These are phyloP conservation scores for Mortierella sp. DNA, from an alignment of 371 early-diverging fungal genomes.

Conservation along the genomic window DNA sequence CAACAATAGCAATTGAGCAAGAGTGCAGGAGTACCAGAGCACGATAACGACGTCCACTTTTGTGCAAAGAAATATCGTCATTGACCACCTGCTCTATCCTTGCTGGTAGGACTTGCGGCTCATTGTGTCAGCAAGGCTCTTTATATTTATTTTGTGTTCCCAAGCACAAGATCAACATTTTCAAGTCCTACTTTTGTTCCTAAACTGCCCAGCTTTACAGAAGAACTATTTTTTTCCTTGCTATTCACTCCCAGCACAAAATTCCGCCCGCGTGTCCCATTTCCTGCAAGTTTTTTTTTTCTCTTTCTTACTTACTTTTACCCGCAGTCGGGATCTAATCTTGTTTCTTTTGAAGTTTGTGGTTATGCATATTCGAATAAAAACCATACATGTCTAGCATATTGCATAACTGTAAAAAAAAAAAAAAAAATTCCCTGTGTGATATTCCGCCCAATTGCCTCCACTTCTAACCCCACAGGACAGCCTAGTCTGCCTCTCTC, in stretches of 20 bases:
- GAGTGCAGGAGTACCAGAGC: not conserved
- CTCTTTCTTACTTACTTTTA: not conserved
- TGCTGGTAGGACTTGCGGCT: too few relatives aligned
- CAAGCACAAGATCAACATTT: not conserved
- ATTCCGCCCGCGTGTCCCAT: not conserved
- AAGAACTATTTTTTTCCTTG: not conserved
- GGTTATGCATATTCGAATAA: not conserved
- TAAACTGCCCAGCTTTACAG: too few relatives aligned
- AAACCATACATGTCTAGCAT: too few relatives aligned
- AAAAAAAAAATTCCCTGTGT: too few relatives aligned
- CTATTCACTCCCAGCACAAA: too few relatives aligned
- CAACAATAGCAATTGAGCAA: not conserved
- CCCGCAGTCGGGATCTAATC: not conserved
- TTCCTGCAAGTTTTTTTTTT: not conserved
- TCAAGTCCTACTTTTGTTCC: not conserved
- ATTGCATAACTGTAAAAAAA: too few relatives aligned
- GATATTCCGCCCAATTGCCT: too few relatives aligned
- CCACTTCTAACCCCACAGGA: too few relatives aligned
- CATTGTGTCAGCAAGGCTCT: conserved; percentile 2
- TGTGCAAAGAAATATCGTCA: not conserved
- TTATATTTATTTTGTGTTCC: not conserved
- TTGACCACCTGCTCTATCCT: not conserved
- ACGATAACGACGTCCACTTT: not conserved
- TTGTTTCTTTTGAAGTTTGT: not conserved
- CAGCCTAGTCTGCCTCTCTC: too few relatives aligned